phyloP scores from a whole-genome alignment of 1,284 basidiomycete genomes.

The Leccinum griseonigrum region DNA sequence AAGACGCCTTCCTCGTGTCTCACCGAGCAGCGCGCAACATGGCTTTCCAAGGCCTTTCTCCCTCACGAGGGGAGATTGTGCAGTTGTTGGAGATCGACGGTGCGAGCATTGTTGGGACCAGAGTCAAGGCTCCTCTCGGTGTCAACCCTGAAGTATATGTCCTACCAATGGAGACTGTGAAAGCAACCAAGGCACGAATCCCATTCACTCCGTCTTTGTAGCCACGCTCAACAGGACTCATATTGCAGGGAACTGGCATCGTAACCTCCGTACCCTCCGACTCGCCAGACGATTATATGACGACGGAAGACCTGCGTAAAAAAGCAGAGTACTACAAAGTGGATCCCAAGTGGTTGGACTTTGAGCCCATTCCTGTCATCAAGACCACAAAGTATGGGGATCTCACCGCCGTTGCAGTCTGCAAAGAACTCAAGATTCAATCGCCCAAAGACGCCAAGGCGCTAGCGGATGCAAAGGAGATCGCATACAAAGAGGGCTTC shows the following conservation, averaged over 20 bases:
- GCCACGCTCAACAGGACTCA: neutral
- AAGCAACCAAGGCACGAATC: slow-evolving; percentile 76
- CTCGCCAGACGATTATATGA: slow-evolving; percentile 96
- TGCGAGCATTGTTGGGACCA: slow-evolving; percentile 82
- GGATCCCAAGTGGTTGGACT: slow-evolving; percentile 83
- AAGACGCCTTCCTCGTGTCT: slow-evolving; percentile 89
- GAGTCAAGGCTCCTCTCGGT: slow-evolving; percentile 86
- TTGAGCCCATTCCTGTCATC: slow-evolving; percentile 89
- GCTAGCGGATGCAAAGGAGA: slow-evolving; percentile 95
- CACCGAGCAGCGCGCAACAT: slow-evolving; percentile 94
- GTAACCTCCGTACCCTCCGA: slow-evolving; percentile 98
- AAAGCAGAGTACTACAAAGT: slow-evolving; percentile 98
- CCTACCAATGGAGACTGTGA: slow-evolving; percentile 96
- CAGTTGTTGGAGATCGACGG: slow-evolving; percentile 81
- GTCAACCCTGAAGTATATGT: slow-evolving; percentile 90
- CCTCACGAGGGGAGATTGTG: slow-evolving; percentile 66
- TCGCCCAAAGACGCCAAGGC: slow-evolving; percentile 94
- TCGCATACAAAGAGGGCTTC: slow-evolving; percentile 99
- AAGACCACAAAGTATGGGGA: slow-evolving; percentile 90
- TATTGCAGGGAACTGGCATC: slow-evolving; percentile 85
- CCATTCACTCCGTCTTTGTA: neutral
- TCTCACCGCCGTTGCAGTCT: slow-evolving; percentile 84
- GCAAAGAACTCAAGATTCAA: slow-evolving; percentile 92
- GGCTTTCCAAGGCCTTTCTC: slow-evolving; percentile 89
- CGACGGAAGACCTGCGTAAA: slow-evolving; percentile 90